Base-by-base conservation (phyloP, 2,329 filamentous ascomycete species). In the Aureobasidium sp. region DNA sequence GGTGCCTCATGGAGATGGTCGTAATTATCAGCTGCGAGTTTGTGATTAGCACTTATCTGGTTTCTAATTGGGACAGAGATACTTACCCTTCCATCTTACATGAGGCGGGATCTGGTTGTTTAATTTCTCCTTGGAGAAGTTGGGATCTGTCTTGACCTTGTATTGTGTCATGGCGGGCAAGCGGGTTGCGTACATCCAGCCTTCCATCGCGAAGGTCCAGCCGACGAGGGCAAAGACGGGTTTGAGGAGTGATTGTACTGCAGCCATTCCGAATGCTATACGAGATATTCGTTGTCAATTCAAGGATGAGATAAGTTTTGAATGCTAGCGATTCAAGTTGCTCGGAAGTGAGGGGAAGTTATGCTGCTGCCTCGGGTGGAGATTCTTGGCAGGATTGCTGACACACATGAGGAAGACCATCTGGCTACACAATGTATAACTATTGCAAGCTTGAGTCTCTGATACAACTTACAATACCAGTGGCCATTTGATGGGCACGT, bases 1-100 rank as follows among this genome's bases (percentile, higher is more conserved):
- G 77, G 77, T 66, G 78, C 76, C 68, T 79, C 76, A 62, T 74
- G 68, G 53, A 79, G 68, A 62, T 79, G 72, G 66, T 77, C 76
- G 69, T 71, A 79, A 65, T 79, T 79, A 65, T 78, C 76, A 12
- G 73, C 59, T 61, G 26, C 7, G 3, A 10, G 6, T 15, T 56
- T 17, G 7, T 15, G 6, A 24, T 24, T 24, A 52, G 32, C 32
- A 20, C 3, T 4, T 20, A 5, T 20, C 36, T 7, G 0, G 8
- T 5, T 27, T 7, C 10, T 3, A 13, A 10, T 5, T 12, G 1
- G 15, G 39, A 26, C 4, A 17, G 13, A 15, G 13, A 44, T n/a
- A 20, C n/a, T 29, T 27, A 61, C 59, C 59, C 24, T 44, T 53
- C 47, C 48, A 61, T 41, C 57, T 27, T 12, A 70, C 67, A 29